Base-by-base conservation (phyloP, 768 basidiomycete species). In the Naganishia friedmannii region DNA sequence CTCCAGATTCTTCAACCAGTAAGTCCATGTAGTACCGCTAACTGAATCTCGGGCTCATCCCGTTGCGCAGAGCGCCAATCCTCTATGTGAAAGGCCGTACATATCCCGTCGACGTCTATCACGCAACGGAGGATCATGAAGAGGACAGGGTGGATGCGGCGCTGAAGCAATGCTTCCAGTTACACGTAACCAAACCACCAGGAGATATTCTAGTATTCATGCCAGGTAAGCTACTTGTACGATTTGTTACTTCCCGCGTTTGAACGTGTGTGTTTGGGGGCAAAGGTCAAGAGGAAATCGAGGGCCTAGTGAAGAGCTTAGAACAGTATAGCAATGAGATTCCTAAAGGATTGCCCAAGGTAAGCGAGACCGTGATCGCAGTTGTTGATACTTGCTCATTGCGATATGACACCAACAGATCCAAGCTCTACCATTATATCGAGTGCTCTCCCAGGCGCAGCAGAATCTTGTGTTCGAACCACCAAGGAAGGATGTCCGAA, bases 201-300 rank as follows among this genome's bases (percentile, higher is more conserved):
- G 96, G 96, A 10, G 93, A 96, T 77, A 88, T 98, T 19, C 85
- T 99, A 29, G 89, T 98, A 71, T 98, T 98, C 82, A 85, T 99
- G 53, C 93, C 94, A 73, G 92, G 90, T 88, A 67, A 60, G 80
- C 74, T 23, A 12, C 39, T 72, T 56, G 34, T 65, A 65, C 17
- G 39, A 21, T 19, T 29, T 53, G 17, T 28, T 32, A 1, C 57
- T 2, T 2, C 34, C 12, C 34, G 29, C 17, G 29, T 23, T 32
- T 28, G 32, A 45, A 3, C 19, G 56, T 29, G 34, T 21, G 8
- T 9, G 8, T 9, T 10, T 9, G 8, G 9, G 12, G 10, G 12
- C 48, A 21, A 72, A 89, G 92, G 95, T 7, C 94, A 97, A 78
- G 96, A 98, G 76, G 95, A 99, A 74, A 99, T 99, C 71, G 95